A percentile compares a stretch with the other conserved stretches of the same genome.
Conservation (phyloP, 306 rosid genomes). For the Chamaecrista fasciculata region DNA sequence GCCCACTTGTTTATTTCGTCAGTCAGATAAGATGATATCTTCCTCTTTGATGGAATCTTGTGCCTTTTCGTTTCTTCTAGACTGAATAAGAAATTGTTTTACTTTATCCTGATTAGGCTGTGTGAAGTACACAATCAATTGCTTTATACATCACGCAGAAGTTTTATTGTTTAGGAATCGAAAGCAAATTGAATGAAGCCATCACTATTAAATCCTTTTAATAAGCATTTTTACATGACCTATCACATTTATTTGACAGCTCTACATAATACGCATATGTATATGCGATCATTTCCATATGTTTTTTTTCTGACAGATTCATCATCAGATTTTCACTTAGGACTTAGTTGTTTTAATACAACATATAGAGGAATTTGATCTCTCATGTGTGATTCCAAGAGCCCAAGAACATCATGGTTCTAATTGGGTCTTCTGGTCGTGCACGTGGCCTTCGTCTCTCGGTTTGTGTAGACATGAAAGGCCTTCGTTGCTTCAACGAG, state of each 20-base stretch:
- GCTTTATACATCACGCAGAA: background rate
- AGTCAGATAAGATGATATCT: too few species aligned
- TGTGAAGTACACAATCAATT: background rate
- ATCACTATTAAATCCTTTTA: background rate
- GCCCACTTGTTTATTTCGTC: too few species aligned
- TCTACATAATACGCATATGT: background rate
- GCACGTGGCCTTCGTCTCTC: conserved; percentile 31
- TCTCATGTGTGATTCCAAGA: conserved; percentile 37
- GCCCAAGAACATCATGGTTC: conserved; percentile 50
- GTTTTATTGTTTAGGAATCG: background rate
- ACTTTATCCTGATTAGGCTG: background rate
- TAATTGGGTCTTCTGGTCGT: conserved; percentile 32
- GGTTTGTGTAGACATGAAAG: background rate
- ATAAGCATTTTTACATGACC: background rate
- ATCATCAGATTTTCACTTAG: background rate
- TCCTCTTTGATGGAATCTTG: too few species aligned
- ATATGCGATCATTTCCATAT: background rate
- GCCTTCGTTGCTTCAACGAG: conserved; percentile 23
- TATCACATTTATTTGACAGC: background rate
- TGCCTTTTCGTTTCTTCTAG: background rate
- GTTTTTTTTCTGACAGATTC: background rate
- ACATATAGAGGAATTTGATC: background rate
- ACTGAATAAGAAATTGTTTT: background rate
- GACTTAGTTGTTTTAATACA: background rate
- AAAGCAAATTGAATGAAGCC: background rate